phyloP scores from a whole-genome alignment of 2,329 filamentous ascomycete species.

The Fusarium tjaetaba region DNA sequence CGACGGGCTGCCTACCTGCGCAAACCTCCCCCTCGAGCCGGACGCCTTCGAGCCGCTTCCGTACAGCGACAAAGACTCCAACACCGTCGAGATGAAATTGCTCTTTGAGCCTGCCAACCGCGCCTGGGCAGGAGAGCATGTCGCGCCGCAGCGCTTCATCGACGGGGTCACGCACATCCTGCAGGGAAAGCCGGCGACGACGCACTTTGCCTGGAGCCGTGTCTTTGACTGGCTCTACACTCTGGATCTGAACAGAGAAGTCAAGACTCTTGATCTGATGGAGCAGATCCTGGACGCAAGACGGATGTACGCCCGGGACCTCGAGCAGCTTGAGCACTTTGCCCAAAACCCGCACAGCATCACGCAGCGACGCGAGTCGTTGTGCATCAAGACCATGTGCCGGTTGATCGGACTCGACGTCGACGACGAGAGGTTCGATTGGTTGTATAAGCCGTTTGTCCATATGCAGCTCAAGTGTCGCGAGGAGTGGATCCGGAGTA shows the following conservation, averaged over 20 bases:
- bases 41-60: neutral
- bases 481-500: neutral
- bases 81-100: no score
- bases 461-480: neutral
- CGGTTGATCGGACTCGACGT: neutral
- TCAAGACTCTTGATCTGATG: neutral
- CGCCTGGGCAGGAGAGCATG: neutral
- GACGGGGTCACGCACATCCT: neutral
- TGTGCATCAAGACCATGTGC: neutral
- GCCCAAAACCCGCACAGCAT: neutral
- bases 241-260: neutral
- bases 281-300: neutral
- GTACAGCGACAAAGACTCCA: neutral
- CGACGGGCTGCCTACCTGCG: neutral
- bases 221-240: neutral
- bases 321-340: neutral
- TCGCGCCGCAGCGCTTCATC: neutral
- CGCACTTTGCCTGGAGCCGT: neutral
- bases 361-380: neutral
- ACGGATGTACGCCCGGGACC: neutral
- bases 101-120: neutral
- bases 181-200: neutral
- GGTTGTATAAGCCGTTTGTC: neutral
- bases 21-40: neutral
- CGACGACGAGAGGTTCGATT: neutral